A percentile compares a stretch with the other conserved stretches of the same genome.
Evolutionary conservation across 164 flowering plant genomes (phyloP).

Genomic region (Tetrastigma voinierianum): DNA sequence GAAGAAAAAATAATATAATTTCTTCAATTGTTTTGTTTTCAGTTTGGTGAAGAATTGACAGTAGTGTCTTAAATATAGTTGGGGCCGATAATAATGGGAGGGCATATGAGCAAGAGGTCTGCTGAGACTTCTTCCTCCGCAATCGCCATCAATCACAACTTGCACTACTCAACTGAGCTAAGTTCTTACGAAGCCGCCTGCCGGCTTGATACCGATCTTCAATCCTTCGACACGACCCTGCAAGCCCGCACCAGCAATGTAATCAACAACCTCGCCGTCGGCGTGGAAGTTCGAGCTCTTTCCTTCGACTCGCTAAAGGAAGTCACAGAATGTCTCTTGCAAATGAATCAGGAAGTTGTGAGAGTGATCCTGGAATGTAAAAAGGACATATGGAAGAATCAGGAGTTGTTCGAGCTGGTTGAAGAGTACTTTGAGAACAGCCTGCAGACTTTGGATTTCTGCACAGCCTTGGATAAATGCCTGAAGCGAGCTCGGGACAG

Average conservation of each 20-base stretch:
- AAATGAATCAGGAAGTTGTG: conserved; percentile 77
- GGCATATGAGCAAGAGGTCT: no score
- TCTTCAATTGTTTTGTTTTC: no score
- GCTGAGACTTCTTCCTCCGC: no score
- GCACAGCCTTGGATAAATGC: conserved; percentile 61
- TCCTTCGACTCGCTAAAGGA: conserved; percentile 67
- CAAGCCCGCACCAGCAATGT: conserved; percentile 56
- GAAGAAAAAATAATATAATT: no score
- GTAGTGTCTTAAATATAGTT: no score
- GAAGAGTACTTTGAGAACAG: conserved; percentile 82
- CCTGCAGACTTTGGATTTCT: conserved; percentile 67
- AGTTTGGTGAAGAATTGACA: no score
- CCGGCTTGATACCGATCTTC: conserved; percentile 52
- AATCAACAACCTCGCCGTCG: conserved; percentile 49
- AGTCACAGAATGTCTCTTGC: conserved; percentile 64
- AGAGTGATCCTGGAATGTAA: conserved; percentile 57
- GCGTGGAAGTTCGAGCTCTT: conserved; percentile 51
- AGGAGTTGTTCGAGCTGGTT: conserved; percentile 56
- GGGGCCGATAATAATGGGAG: no score
- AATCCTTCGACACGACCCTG: conserved; percentile 47
- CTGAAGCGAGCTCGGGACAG: conserved; percentile 63
- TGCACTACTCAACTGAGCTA: conserved; percentile 36
- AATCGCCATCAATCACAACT: no score
- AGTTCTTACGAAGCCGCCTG: conserved; percentile 68
- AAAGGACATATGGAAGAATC: conserved; percentile 67